Base-by-base conservation (phyloP, 2,329 filamentous ascomycete genomes). In the Ophiocordyceps australis region DNA sequence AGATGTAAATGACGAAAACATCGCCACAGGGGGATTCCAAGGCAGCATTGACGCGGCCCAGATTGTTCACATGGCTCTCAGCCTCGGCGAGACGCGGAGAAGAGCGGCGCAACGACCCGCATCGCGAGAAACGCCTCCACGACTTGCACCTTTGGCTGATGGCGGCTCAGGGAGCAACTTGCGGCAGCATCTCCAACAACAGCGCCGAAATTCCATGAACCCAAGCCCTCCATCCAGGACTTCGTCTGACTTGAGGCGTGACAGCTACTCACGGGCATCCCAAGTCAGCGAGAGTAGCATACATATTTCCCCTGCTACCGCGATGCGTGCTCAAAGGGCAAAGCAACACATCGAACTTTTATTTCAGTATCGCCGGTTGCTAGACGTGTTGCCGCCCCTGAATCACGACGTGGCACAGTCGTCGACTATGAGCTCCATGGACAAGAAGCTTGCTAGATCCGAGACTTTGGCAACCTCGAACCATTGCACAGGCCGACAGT, bases 21-120 rank as follows among this genome's bases (percentile, higher is more conserved):
- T n/a, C n/a, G n/a, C n/a, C n/a, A n/a, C n/a, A n/a, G n/a, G n/a
- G n/a, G n/a, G n/a, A n/a, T n/a, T n/a, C n/a, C n/a, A n/a, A n/a
- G n/a, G n/a, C n/a, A n/a, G n/a, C n/a, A n/a, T n/a, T n/a, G 85
- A 94, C 41, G 77, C 85, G 7, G 70, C 76, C 4, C 80, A 93
- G 47, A 91, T 95, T 35, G 82, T 95, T 22, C 83, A 83, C 41
- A 79, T 95, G 66, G 86, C 86, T 2, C 53, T 95, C 38, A 89
- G 76, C 35, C 52, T 95, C 25, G 92, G 79, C 54, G 82, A 94
- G 48, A 80, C 75, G 41, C 69, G 72, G 35, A 69, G 70, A 42
- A 62, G 62, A 50, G 78, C 59, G 32, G 69, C 54, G 47, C 66
- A 57, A 49, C 64, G 55, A 48, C 71, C 45, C 46, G 62, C 49